Base-by-base conservation (phyloP, 1,284 basidiomycete species). In the Malassezia obtusa region DNA sequence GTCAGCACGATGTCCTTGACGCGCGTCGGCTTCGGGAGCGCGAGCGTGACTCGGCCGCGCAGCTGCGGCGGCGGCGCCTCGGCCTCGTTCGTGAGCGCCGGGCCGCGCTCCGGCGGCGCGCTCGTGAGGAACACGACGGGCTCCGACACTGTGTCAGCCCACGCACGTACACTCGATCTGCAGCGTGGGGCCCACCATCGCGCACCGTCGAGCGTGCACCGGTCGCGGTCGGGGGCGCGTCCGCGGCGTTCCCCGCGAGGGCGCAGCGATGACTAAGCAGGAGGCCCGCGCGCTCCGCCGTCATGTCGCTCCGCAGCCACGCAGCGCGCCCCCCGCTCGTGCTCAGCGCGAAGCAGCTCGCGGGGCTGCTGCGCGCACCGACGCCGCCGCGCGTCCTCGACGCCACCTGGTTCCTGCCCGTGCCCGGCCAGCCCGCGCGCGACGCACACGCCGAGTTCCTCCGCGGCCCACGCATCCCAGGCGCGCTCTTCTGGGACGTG, bases 1-100 rank as follows among this genome's bases (percentile, higher is more conserved):
- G 83, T 82, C 40, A 94, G 78, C 50, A 83, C 81, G 53, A 98
- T 91, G 64, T 84, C 86, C 32, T 85, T 84, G 65, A 98, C 84
- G 71, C 85, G 83, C 35, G 84, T 89, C 0, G 90, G 83, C 71
- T 91, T 92, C 43, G 79, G 78, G 26, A 95, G 78, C 11, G 82
- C 81, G 39, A 98, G 78, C 1, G 83, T 84, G 53, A 96, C 79
- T 11, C 95, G 77, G n/a, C 90, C 92, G 35, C 92, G 80, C 28
- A 98, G 78, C 74, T 91, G 80, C 7, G 89, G 84, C 1, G 87
- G 84, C 5, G 82, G 80, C 0, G 79, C 77, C 61, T 80, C 79
- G 35, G 57, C 44, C 57, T 71, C 60, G 52, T 64, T 61, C 58
- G 57, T 54, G 22, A 36, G n/a, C 2, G 21, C 40, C 39, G 21